Percentiles rank a stretch among this genome's conserved stretches.
phyloP scores from a whole-genome alignment of 352 stramenopile species.

The Phytophthora megakarya region DNA sequence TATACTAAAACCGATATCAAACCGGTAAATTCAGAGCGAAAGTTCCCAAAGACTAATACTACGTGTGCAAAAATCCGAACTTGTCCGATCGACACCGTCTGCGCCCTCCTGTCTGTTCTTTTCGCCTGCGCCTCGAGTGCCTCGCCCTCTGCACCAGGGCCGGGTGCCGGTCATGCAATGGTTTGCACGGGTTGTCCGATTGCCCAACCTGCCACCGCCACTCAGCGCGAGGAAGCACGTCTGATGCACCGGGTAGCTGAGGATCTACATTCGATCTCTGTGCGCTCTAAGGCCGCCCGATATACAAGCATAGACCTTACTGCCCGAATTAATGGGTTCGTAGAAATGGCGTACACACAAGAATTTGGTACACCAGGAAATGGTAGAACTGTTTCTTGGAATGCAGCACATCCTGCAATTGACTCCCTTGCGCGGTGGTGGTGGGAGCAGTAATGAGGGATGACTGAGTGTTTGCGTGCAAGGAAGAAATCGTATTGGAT shows the following conservation, averaged over 20 bases:
- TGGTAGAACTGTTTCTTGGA: neutral
- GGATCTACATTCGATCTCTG: neutral
- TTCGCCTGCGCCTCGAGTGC: too few species aligned
- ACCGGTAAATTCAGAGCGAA: neutral
- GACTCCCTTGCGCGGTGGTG: too few species aligned
- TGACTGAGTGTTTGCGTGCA: neutral
- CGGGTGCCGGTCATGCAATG: too few species aligned
- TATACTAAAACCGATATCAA: neutral
- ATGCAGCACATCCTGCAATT: neutral
- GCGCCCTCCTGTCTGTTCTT: too few species aligned
- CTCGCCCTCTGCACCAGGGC: too few species aligned
- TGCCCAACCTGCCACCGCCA: too few species aligned
- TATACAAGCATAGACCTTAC: neutral
- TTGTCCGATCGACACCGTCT: too few species aligned
- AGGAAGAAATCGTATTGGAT: neutral
- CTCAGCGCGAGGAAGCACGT: too few species aligned
- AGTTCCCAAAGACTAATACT: neutral
- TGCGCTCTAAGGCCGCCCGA: neutral
- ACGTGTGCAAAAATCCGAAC: too few species aligned
- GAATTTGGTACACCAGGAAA: neutral
- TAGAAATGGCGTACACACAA: neutral
- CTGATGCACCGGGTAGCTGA: neutral
- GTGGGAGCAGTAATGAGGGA: neutral
- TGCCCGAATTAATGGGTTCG: neutral
- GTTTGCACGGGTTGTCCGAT: too few species aligned